These are phyloP conservation scores for Pseudogymnoascus sp. DNA, from an alignment of 2,329 filamentous ascomycete genomes.

Conservation along the genomic window DNA sequence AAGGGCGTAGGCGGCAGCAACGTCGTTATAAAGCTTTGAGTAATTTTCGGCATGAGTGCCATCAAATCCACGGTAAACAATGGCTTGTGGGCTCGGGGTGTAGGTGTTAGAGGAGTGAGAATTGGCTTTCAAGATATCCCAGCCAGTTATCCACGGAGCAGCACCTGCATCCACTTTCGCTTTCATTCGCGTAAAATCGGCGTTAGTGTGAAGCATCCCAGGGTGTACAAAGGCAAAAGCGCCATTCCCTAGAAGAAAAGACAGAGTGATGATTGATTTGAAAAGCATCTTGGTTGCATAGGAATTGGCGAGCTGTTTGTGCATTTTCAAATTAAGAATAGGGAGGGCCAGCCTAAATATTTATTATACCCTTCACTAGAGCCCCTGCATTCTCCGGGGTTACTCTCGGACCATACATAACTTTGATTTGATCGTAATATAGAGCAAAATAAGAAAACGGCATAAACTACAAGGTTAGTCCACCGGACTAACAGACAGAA, in stretches of 20 bases:
- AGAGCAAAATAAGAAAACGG: background rate
- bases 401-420: background rate
- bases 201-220: conserved; percentile 30
- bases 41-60: conserved; percentile 30
- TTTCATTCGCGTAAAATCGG: conserved; percentile 35
- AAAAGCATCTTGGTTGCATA: background rate
- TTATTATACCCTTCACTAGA: background rate
- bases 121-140: conserved; percentile 27
- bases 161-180: conserved; percentile 28
- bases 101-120: conserved; percentile 28
- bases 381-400: background rate
- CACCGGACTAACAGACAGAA: background rate
- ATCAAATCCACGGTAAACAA: conserved; percentile 31
- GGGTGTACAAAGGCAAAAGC: conserved; percentile 25
- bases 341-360: background rate
- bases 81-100: conserved; percentile 23
- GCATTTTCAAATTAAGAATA: background rate
- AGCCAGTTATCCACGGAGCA: conserved; percentile 32
- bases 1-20: conserved; percentile 32
- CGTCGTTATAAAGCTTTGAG: conserved; percentile 28
- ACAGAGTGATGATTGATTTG: background rate
- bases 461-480: background rate
- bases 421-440: background rate
- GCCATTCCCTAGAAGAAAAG: background rate
- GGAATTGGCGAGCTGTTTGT: background rate